Evolutionary conservation across 2,329 filamentous ascomycete genomes (phyloP).

Genomic region (Celoporthe dispersa): DNA sequence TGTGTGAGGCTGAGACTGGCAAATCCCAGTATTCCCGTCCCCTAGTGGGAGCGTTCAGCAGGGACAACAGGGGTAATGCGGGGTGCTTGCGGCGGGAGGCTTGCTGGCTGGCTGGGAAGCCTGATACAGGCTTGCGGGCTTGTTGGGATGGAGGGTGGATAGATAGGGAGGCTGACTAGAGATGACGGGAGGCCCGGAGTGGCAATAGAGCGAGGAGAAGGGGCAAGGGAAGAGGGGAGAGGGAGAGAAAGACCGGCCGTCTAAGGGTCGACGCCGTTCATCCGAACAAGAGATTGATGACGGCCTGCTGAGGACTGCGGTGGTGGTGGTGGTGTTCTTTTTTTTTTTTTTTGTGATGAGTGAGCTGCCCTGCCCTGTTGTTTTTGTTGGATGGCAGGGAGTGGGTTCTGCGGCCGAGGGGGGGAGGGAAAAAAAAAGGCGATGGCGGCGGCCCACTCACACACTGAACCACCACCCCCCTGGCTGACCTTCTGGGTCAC

Average conservation of each 20-base stretch:
- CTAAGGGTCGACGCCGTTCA: conserved; percentile 26
- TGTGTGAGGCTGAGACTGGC: conserved; percentile 38
- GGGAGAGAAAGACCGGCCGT: conserved; percentile 6
- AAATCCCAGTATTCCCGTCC: conserved; percentile 16
- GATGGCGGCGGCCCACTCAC: conserved; percentile 29
- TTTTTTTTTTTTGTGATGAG: not conserved
- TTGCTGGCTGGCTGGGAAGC: conserved; percentile 26
- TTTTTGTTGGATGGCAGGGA: conserved; percentile 28
- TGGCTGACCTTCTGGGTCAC: conserved; percentile 19
- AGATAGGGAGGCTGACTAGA: conserved; percentile 22
- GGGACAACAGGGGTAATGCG: conserved; percentile 37
- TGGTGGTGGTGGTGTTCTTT: conserved; percentile 10
- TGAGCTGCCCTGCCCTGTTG: not conserved
- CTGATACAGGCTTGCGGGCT: conserved; percentile 37
- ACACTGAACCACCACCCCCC: conserved; percentile 8
- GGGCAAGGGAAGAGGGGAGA: conserved; percentile 15
- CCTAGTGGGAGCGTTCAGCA: conserved; percentile 16
- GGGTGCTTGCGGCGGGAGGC: conserved; percentile 35
- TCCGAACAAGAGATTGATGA: conserved; percentile 20
- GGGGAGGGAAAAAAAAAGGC: conserved; percentile 22
- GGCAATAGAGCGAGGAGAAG: conserved; percentile 14
- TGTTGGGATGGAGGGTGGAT: conserved; percentile 5
- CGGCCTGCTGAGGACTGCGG: conserved; percentile 12
- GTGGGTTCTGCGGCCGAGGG: conserved; percentile 22
- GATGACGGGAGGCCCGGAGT: conserved; percentile 23